Evolutionary conservation across 352 stramenopile genomes (phyloP).

Genomic region (Elongisporangium senticosum): DNA sequence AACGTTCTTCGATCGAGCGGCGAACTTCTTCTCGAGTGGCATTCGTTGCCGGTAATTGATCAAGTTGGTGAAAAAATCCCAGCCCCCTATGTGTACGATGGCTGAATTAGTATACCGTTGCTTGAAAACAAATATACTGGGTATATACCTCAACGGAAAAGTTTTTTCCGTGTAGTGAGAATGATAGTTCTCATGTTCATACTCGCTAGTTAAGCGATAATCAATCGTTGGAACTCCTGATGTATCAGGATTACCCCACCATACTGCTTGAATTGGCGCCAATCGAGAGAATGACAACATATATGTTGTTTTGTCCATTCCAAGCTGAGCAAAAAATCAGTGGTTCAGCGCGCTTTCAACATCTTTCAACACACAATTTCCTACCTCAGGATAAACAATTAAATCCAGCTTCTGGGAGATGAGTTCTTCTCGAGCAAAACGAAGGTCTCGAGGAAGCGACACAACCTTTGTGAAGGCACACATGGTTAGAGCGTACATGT

Average conservation of each 20-base stretch:
- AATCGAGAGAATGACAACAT: constrained; percentile 66
- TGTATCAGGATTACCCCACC: constrained; percentile 75
- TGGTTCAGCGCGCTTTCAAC: not conserved
- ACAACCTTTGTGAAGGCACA: constrained; percentile 28
- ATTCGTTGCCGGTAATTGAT: constrained; percentile 28
- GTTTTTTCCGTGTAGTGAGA: constrained; percentile 57
- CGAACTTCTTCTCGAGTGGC: constrained; percentile 38
- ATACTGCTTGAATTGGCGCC: constrained; percentile 61
- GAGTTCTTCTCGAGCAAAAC: constrained; percentile 42
- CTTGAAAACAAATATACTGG: not conserved
- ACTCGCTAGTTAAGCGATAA: constrained; percentile 61
- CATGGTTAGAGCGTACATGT: not conserved
- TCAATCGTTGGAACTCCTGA: constrained; percentile 61
- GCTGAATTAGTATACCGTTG: not conserved
- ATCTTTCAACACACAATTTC: not conserved
- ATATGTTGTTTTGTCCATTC: constrained; percentile 74
- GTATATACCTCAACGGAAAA: constrained; percentile 57
- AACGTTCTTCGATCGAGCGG: constrained; percentile 43
- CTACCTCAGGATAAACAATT: constrained; percentile 68
- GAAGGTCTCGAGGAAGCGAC: constrained; percentile 43
- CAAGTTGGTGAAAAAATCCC: constrained; percentile 55
- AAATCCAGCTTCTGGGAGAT: constrained; percentile 44
- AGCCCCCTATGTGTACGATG: constrained; percentile 31
- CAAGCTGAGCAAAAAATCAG: constrained; percentile 33
- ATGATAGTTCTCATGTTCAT: constrained; percentile 40